Evolutionary conservation across 2,329 filamentous ascomycete species (phyloP).

Genomic region (Tolypocladium guangdongense): DNA sequence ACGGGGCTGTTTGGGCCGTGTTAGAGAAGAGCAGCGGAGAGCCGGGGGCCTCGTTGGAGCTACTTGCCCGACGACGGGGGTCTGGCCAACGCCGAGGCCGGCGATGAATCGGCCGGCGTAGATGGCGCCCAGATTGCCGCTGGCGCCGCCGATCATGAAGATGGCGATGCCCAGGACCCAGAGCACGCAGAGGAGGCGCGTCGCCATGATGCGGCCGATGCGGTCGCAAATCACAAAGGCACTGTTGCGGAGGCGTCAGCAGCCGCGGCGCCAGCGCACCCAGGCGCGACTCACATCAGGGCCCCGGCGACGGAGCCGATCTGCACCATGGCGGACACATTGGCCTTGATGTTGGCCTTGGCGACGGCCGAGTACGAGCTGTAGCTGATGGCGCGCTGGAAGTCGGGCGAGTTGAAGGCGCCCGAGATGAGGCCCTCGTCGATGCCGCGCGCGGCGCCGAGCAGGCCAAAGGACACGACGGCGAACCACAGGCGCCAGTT

Average conservation of each 20-base stretch:
- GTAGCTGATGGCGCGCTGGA: slow-evolving; percentile 49
- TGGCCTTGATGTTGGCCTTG: slow-evolving; percentile 59
- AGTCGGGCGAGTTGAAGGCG: slow-evolving; percentile 56
- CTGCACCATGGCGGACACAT: slow-evolving; percentile 74
- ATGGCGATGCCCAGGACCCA: slow-evolving; percentile 49
- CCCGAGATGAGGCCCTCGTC: slow-evolving; percentile 72
- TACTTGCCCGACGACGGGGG: slow-evolving; percentile 47
- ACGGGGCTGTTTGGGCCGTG: slow-evolving; percentile 34
- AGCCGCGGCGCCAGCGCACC: background rate
- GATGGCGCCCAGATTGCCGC: slow-evolving; percentile 43
- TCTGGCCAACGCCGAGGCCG: slow-evolving; percentile 55
- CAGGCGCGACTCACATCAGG: slow-evolving; percentile 31
- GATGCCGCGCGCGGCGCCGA: slow-evolving; percentile 68
- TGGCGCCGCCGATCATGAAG: slow-evolving; percentile 40
- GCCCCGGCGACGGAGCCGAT: slow-evolving; percentile 65
- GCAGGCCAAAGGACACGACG: slow-evolving; percentile 60
- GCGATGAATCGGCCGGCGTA: slow-evolving; percentile 58
- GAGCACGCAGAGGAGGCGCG: slow-evolving; percentile 42
- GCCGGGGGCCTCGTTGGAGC: background rate
- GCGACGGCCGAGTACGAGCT: slow-evolving; percentile 38
- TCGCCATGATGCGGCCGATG: slow-evolving; percentile 53
- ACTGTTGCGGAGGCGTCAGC: slow-evolving; percentile 19
- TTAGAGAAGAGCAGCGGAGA: background rate
- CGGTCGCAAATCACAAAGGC: slow-evolving; percentile 48
- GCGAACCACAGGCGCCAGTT: slow-evolving; percentile 75